Evolutionary conservation across 2,329 filamentous ascomycete genomes (phyloP).

Genomic region (Leptoxyphium fumago): DNA sequence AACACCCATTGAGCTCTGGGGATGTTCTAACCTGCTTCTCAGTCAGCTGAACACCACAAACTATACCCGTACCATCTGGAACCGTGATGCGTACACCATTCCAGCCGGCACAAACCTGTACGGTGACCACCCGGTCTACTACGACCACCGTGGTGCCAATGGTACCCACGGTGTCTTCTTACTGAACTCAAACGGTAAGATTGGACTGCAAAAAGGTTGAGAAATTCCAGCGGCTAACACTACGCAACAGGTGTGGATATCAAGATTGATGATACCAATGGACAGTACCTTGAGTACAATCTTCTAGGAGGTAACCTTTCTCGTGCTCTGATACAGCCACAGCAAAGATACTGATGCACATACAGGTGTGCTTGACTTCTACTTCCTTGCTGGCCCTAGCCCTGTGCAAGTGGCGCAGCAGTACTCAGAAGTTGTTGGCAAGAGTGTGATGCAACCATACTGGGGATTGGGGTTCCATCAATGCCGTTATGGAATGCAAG

Average conservation of each 20-base stretch:
- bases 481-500: slow-evolving; percentile 36
- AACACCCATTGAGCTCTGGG: slow-evolving; percentile 29
- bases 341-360: not conserved
- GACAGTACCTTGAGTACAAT: slow-evolving; percentile 68
- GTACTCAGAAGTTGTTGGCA: slow-evolving; percentile 35
- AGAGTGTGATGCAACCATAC: slow-evolving; percentile 36
- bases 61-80: slow-evolving; percentile 57
- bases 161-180: slow-evolving; percentile 53
- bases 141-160: slow-evolving; percentile 47
- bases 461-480: slow-evolving; percentile 40
- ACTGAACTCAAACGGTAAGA: slow-evolving; percentile 47
- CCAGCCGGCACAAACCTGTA: slow-evolving; percentile 54
- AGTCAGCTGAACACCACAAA: slow-evolving; percentile 45
- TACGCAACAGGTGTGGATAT: slow-evolving; percentile 45
- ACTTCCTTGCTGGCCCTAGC: slow-evolving; percentile 35
- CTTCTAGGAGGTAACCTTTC: slow-evolving; percentile 42
- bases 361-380: slow-evolving; percentile 48
- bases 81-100: slow-evolving; percentile 46
- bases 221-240: not conserved
- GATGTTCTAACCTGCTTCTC: slow-evolving; percentile 1
- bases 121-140: slow-evolving; percentile 60
- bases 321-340: not conserved
- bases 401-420: slow-evolving; percentile 34
- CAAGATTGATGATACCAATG: slow-evolving; percentile 50
- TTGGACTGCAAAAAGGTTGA: not conserved